Evolutionary conservation across 2,329 filamentous ascomycete species (phyloP).

Genomic region (Biscogniauxia mediterranea): DNA sequence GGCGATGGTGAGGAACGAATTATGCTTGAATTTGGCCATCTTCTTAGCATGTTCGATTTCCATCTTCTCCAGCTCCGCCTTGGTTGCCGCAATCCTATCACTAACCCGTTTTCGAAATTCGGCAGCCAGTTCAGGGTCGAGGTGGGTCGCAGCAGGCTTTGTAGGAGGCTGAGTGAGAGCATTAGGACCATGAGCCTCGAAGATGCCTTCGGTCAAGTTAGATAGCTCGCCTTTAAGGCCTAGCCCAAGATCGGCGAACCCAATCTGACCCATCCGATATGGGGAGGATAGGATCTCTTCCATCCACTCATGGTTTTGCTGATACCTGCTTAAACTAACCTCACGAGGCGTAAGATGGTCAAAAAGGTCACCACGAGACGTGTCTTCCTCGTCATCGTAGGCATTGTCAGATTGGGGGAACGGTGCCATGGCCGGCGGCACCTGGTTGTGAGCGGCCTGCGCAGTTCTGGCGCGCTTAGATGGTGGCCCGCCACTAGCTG

Average conservation of each 20-base stretch:
- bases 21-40: conserved; percentile 71
- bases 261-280: conserved; percentile 80
- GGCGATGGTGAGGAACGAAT: conserved; percentile 66
- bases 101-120: conserved; percentile 79
- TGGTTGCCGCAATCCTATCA: conserved; percentile 69
- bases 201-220: conserved; percentile 78
- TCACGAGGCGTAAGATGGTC: conserved; percentile 88
- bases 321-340: conserved; percentile 81
- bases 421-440: conserved; percentile 36
- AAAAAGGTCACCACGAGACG: conserved; percentile 81
- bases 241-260: conserved; percentile 81
- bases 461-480: conserved; percentile 53
- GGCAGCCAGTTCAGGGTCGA: conserved; percentile 75
- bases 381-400: conserved; percentile 88
- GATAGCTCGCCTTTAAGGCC: conserved; percentile 82
- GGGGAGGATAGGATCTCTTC: conserved; percentile 93
- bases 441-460: conserved; percentile 39
- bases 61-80: conserved; percentile 81
- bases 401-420: conserved; percentile 41
- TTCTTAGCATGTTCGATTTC: conserved; percentile 74
- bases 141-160: conserved; percentile 61
- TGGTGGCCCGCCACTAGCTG: conserved; percentile 46
- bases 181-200: conserved; percentile 62
- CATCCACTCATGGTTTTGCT: conserved; percentile 98
- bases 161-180: conserved; percentile 46